Conservation (phyloP, 73 alveolate genomes). For the Paramecium tetraurelia region DNA sequence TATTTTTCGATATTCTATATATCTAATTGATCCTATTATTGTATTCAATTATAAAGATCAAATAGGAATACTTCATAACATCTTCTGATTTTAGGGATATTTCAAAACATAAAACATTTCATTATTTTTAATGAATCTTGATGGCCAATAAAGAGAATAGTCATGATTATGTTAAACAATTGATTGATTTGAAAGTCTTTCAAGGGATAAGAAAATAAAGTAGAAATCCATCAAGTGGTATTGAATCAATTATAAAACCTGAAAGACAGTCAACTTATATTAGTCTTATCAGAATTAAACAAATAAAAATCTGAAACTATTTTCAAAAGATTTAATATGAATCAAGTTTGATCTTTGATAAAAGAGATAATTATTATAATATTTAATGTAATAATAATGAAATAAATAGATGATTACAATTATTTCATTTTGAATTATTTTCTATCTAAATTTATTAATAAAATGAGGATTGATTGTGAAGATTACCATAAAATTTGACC, state of each 20-base stretch:
- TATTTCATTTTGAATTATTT: neutral
- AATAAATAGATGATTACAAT: neutral
- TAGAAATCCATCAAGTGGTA: neutral
- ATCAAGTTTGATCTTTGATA: neutral
- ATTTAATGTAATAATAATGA: neutral
- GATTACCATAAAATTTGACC: too few species aligned
- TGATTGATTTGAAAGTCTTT: neutral
- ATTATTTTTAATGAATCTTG: too few species aligned
- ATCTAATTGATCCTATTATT: neutral
- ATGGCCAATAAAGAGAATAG: neutral
- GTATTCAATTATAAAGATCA: neutral
- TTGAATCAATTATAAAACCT: neutral
- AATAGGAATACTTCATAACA: neutral
- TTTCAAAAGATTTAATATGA: neutral
- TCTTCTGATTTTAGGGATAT: neutral
- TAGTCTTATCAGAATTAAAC: neutral
- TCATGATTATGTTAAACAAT: neutral
- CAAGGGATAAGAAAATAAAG: neutral
- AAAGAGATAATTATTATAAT: neutral
- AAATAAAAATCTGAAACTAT: neutral
- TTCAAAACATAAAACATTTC: neutral
- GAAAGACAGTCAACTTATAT: neutral
- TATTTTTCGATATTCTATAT: neutral
- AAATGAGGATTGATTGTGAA: too few species aligned
- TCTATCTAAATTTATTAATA: too few species aligned